These are phyloP conservation scores for Hirsutella minnesotensis DNA, from an alignment of 2,329 filamentous ascomycete species.

Conservation along the genomic window DNA sequence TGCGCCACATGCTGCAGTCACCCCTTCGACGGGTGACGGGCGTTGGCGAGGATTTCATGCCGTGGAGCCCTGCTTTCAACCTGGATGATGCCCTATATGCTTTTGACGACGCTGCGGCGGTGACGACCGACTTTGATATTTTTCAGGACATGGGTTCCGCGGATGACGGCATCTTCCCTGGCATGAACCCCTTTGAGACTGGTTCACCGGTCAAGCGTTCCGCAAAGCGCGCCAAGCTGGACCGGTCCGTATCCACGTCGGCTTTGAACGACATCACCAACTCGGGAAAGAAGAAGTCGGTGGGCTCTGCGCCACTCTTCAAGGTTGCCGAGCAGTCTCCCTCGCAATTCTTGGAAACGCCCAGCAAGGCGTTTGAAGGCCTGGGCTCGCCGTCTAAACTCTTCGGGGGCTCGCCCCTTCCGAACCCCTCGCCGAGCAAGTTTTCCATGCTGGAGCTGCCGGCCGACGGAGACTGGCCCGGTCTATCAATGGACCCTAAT, in stretches of 20 bases:
- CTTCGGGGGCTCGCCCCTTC: slow-evolving; percentile 21
- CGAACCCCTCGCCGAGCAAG: slow-evolving; percentile 39
- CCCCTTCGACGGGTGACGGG: slow-evolving; percentile 42
- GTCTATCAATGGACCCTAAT: slow-evolving; percentile 20
- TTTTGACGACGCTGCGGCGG: slow-evolving; percentile 35
- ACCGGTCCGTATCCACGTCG: slow-evolving; percentile 51
- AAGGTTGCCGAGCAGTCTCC: slow-evolving; percentile 32
- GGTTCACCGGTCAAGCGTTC: slow-evolving; percentile 59
- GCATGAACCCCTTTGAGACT: slow-evolving; percentile 34
- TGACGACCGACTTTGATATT: slow-evolving; percentile 49
- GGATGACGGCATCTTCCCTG: slow-evolving; percentile 18
- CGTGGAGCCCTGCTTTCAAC: slow-evolving; percentile 57
- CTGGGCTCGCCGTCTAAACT: slow-evolving; percentile 45
- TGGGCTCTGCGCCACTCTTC: slow-evolving; percentile 38
- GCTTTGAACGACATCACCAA: slow-evolving; percentile 50
- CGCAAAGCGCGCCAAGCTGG: slow-evolving; percentile 45
- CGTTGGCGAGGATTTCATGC: slow-evolving; percentile 32
- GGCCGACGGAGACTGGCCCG: slow-evolving; percentile 26
- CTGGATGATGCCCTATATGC: slow-evolving; percentile 44
- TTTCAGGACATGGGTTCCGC: slow-evolving; percentile 32
- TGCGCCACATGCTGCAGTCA: slow-evolving; percentile 71
- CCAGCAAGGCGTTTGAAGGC: slow-evolving; percentile 44
- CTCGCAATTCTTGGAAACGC: slow-evolving; percentile 35
- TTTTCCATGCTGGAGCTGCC: slow-evolving; percentile 23
- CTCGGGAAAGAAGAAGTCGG: slow-evolving; percentile 35